Evolutionary conservation across 192 early-diverging fungal species (phyloP), one percentile per base, ranked within the genome.

Genomic region (Coemansia umbellata): DNA sequence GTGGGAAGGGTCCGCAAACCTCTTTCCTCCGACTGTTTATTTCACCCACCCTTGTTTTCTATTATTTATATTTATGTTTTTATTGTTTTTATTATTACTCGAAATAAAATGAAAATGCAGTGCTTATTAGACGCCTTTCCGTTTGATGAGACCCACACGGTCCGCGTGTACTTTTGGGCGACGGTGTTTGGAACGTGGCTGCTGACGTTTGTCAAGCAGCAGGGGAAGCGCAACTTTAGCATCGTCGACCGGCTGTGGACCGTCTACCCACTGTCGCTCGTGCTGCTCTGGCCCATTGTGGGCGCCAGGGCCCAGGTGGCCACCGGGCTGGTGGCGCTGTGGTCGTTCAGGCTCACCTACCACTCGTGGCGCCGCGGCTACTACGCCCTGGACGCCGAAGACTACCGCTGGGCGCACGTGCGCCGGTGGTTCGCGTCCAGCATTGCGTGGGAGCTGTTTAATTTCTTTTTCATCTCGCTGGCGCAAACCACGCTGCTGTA

Each of bases 301-400:
- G 58, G 78, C 32, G 37, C 44, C 17, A 68, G 83, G 27, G 59
- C 80, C 0, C 6, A 78, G 11, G 37, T 67, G 0, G 78, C 80
- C 6, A 39, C 71, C 17, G 8, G 61, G 10, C 53, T 90, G 9
- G 81, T 85, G 14, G 49, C 70, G 0, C 15, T 83, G 15, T 96
- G 93, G 93, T 84, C 85, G 6, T 5, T 66, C 1, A 81, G 92
- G 15, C 62, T 93, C 31, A 89, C 88, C 0, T 90, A 75, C 60
- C 94, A 92, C 71, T 91, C 89, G 55, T 64, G 73, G 17, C 54
- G 91, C 9, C 86, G 90, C 53, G 91, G 89, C 2, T 90, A 89
- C 5, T 94, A 88, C 63, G 58, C 65, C 6, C 49, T 64, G 37
- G 71, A 75, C 14, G 78, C 68, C 5, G 83, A 94, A 53, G 91